Percentiles rank a stretch among this genome's conserved stretches.
Evolutionary conservation across 2,329 filamentous ascomycete species (phyloP).

Genomic region (Torrubiella hemipterigena): DNA sequence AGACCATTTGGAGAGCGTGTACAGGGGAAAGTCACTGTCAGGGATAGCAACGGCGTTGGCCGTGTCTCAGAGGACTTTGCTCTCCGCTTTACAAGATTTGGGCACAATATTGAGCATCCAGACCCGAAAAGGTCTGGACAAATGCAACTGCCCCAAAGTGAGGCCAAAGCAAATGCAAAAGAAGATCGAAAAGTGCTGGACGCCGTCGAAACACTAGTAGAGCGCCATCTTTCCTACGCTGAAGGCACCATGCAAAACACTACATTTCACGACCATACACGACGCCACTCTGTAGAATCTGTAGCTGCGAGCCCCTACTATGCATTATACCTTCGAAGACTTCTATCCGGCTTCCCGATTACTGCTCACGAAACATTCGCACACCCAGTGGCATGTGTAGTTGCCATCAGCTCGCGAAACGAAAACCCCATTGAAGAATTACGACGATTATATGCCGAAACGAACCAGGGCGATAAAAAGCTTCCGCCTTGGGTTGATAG

Average conservation of each 20-base stretch:
- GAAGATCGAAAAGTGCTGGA: conserved; percentile 28
- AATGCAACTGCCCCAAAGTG: conserved; percentile 29
- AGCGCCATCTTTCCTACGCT: conserved; percentile 65
- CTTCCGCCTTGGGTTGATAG: conserved; percentile 80
- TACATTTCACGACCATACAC: conserved; percentile 23
- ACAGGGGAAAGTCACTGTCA: conserved; percentile 75
- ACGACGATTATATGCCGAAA: conserved; percentile 70
- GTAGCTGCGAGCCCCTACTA: conserved; percentile 66
- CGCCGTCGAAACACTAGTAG: conserved; percentile 70
- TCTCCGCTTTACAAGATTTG: conserved; percentile 69
- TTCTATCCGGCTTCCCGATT: conserved; percentile 69
- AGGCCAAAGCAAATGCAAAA: conserved; percentile 16
- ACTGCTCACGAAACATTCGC: conserved; percentile 85
- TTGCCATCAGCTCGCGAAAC: conserved; percentile 88
- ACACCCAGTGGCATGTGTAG: conserved; percentile 87
- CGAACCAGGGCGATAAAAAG: conserved; percentile 61
- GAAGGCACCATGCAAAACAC: conserved; percentile 42
- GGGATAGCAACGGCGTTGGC: conserved; percentile 81
- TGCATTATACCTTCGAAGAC: conserved; percentile 67
- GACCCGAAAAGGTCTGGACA: conserved; percentile 22
- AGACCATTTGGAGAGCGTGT: conserved; percentile 85
- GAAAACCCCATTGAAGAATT: conserved; percentile 76
- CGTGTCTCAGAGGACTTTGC: conserved; percentile 81
- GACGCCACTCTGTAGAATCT: conserved; percentile 28
- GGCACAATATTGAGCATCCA: conserved; percentile 41